Percentiles rank a stretch among this genome's conserved stretches.
phyloP scores from a whole-genome alignment of 2,329 filamentous ascomycete species.

The Xylariaceae sp. region DNA sequence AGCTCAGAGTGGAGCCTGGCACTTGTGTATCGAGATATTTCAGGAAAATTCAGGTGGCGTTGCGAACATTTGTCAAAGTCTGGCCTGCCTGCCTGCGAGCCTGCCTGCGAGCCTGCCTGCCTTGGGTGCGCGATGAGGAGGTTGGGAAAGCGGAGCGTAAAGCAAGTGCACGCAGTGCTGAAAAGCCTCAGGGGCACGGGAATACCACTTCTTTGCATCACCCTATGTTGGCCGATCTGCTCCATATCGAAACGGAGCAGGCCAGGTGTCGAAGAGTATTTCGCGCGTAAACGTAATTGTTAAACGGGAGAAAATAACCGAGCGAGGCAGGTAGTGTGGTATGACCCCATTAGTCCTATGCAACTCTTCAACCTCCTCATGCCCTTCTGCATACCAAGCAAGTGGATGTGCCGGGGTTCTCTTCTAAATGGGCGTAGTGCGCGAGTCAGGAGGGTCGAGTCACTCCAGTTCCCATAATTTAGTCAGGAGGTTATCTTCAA shows the following conservation, averaged over 20 bases:
- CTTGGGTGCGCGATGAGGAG: constrained; percentile 23
- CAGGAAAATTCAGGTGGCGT: constrained; percentile 21
- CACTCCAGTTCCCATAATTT: constrained; percentile 56
- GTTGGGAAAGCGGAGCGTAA: constrained; percentile 11
- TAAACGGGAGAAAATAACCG: constrained; percentile 1
- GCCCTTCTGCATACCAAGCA: background rate
- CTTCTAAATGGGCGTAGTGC: background rate
- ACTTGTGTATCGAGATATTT: constrained; percentile 23
- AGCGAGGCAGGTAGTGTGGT: constrained; percentile 4
- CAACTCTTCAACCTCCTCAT: constrained; percentile 8
- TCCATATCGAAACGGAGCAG: background rate
- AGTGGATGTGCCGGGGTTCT: constrained; percentile 6
- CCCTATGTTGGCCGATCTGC: constrained; percentile 12
- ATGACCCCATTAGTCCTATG: constrained; percentile 7
- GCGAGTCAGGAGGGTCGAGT: constrained; percentile 5
- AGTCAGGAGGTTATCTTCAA: constrained; percentile 51
- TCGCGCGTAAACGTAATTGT: constrained; percentile 9
- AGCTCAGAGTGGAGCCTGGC: constrained; percentile 23
- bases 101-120: constrained; percentile 9
- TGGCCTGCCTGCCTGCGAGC: too few relatives aligned
- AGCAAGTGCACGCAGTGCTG: background rate
- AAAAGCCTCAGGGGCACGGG: constrained; percentile 2
- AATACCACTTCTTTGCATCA: constrained; percentile 9
- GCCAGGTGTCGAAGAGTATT: constrained; percentile 1
- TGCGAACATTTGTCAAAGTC: constrained; percentile 18